Percentiles rank a stretch among this genome's conserved stretches.
phyloP scores from a whole-genome alignment of 2,329 filamentous ascomycete genomes.

The Alternaria tenuissima region DNA sequence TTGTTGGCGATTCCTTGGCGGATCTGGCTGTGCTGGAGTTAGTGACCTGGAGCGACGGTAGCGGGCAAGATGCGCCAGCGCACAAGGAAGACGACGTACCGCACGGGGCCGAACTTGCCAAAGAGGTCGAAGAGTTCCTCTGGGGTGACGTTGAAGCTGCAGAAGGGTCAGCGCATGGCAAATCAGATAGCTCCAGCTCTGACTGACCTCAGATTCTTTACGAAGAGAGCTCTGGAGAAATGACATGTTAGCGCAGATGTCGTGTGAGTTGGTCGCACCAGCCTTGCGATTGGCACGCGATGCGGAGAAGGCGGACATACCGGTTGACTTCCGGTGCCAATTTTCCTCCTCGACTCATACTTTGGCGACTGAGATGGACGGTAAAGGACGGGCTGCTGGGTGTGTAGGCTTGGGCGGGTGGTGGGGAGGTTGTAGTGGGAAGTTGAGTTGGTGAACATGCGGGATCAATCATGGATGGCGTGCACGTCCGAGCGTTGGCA shows the following conservation, averaged over 20 bases:
- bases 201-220: conserved; percentile 94
- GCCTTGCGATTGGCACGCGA: conserved; percentile 26
- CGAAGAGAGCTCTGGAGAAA: conserved; percentile 87
- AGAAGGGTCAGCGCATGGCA: conserved; percentile 21
- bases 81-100: conserved; percentile 65
- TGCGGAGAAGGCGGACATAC: conserved; percentile 62
- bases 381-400: conserved; percentile 33
- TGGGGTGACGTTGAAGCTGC: conserved; percentile 96
- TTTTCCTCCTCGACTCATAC: conserved; percentile 96
- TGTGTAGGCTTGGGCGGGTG: conserved; percentile 20
- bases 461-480: conserved; percentile 16
- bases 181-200: background rate
- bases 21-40: conserved; percentile 75
- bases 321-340: conserved; percentile 99
- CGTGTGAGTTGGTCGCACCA: conserved; percentile 33
- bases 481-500: conserved; percentile 12
- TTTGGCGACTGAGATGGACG: conserved; percentile 56
- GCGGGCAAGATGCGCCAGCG: conserved; percentile 7
- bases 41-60: conserved; percentile 18
- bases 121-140: conserved; percentile 99
- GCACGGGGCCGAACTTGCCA: conserved; percentile 94
- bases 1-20: conserved; percentile 96
- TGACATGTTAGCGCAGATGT: conserved; percentile 44
- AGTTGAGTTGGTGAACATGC: conserved; percentile 18
- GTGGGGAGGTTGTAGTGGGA: conserved; percentile 13